These are phyloP conservation scores for Gonapodya prolifera DNA, from an alignment of 192 early-diverging fungal species.

Conservation along the genomic window DNA sequence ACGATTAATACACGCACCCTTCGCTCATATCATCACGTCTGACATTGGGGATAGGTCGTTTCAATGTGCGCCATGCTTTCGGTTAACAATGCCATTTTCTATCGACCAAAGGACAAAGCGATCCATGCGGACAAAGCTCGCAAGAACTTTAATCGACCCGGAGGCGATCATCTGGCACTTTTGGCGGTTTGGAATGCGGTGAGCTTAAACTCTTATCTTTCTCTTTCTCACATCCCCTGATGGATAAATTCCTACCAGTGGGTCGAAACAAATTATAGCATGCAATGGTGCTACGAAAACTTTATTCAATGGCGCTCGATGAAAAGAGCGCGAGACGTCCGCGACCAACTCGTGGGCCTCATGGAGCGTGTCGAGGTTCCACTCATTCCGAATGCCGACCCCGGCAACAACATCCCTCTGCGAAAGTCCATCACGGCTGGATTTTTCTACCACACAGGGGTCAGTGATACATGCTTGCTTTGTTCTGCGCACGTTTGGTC, in stretches of 20 bases:
- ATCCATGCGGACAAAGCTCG: conserved; percentile 87
- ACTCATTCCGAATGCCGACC: conserved; percentile 68
- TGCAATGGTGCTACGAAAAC: conserved; percentile 95
- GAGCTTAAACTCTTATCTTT: conserved; percentile 19
- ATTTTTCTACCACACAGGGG: conserved; percentile 82
- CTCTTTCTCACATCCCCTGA: background rate
- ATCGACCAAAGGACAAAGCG: conserved; percentile 84
- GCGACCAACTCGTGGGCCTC: conserved; percentile 83
- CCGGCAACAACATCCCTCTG: conserved; percentile 71
- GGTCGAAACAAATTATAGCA: conserved; percentile 72
- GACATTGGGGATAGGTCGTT: conserved; percentile 31
- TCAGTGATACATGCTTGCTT: background rate
- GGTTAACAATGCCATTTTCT: conserved; percentile 66
- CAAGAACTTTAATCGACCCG: conserved; percentile 74
- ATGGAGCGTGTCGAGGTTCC: conserved; percentile 87
- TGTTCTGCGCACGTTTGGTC: background rate
- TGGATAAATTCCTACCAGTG: conserved; percentile 15
- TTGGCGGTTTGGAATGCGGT: conserved; percentile 81
- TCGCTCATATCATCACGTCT: conserved; percentile 6
- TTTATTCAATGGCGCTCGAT: conserved; percentile 88
- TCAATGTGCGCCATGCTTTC: conserved; percentile 91
- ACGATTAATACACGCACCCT: conserved; percentile 6
- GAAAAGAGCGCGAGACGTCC: conserved; percentile 76
- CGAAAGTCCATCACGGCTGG: conserved; percentile 87
- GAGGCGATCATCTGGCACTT: conserved; percentile 88